Evolutionary conservation across 768 basidiomycete genomes (phyloP), one percentile per base, ranked within the genome.

Genomic region (Coprinellus micaceus): DNA sequence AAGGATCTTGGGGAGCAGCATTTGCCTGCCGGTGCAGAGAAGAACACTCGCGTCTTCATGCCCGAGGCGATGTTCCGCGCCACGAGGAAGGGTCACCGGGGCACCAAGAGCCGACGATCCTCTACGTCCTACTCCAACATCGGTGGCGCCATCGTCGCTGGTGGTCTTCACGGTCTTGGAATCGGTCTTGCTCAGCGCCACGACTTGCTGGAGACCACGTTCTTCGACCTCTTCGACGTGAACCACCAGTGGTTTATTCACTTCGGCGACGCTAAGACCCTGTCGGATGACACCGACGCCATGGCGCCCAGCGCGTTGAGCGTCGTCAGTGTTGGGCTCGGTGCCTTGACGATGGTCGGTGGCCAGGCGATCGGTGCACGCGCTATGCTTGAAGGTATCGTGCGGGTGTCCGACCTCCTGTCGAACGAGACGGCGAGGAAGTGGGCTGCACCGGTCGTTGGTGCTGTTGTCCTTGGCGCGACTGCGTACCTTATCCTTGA

Each of bases 11-110:
- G 84, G 19, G 88, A 96, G 57, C 75, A 76, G 55, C 83, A 91
- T 71, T 82, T 99, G 15, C 90, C 89, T 1, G 79, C 80, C 50
- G 88, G 86, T 56, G 91, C 93, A 22, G 92, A 94, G 68, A 79
- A 91, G 39, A 84, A 83, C 48, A 80, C 84, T 54, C 80, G 92
- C 25, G 84, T 96, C 12, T 99, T 99, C 78, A 85, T 91, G 76
- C 92, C 96, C n/a, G 89, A 96, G 67, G 96, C 93, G 13, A 98
- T 99, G 97, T 99, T 98, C 74, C 83, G 82, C 53, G 71, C 79
- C 41, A 69, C 78, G 52, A 70, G 79, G 58, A 78, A 72, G 55
- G 72, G 73, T 3, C 74, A 74, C 28, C 77, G 69, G 46, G 73
- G 74, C 40, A 57, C 61, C 46, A 78, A 76, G 69, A 71, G 63